Evolutionary conservation across 352 stramenopile species (phyloP).

Genomic region (Phytopythium oedochilum): DNA sequence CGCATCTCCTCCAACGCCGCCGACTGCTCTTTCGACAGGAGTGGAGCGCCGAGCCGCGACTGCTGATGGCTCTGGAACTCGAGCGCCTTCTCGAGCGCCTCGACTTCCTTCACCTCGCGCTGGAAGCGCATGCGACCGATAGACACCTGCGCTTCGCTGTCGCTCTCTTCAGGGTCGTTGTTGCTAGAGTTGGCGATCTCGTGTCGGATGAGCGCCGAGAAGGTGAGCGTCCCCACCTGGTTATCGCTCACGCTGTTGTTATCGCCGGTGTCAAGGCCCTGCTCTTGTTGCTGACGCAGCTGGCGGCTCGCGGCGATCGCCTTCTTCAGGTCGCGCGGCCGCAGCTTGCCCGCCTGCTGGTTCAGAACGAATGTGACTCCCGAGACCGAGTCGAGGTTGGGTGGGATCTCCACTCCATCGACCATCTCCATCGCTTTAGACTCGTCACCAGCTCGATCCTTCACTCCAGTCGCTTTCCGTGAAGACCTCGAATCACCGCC

Average conservation of each 20-base stretch:
- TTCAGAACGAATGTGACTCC: conserved; percentile 85
- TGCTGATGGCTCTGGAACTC: conserved; percentile 79
- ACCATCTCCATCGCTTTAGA: conserved; percentile 20
- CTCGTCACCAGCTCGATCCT: background rate
- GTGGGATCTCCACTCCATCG: conserved; percentile 63
- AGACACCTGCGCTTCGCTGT: conserved; percentile 30
- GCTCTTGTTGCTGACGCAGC: conserved; percentile 57
- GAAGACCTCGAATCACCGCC: background rate
- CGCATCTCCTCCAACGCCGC: conserved; percentile 45
- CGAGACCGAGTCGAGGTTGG: conserved; percentile 43
- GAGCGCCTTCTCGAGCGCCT: conserved; percentile 71
- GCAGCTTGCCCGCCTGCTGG: conserved; percentile 86
- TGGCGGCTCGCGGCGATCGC: conserved; percentile 77
- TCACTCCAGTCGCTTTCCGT: background rate
- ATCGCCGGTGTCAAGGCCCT: conserved; percentile 21
- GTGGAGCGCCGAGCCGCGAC: conserved; percentile 41
- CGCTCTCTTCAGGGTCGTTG: background rate
- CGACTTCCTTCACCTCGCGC: conserved; percentile 71
- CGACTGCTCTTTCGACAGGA: conserved; percentile 51
- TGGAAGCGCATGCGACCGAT: conserved; percentile 82
- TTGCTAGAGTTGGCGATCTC: conserved; percentile 31
- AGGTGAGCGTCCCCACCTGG: conserved; percentile 28
- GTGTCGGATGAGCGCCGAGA: conserved; percentile 48
- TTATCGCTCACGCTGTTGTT: conserved; percentile 7
- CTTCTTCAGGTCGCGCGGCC: conserved; percentile 88